Percentiles rank a stretch among this genome's conserved stretches.
phyloP scores from a whole-genome alignment of 225 moss, liverwort and hornwort species.

The Straminergon stramineum region DNA sequence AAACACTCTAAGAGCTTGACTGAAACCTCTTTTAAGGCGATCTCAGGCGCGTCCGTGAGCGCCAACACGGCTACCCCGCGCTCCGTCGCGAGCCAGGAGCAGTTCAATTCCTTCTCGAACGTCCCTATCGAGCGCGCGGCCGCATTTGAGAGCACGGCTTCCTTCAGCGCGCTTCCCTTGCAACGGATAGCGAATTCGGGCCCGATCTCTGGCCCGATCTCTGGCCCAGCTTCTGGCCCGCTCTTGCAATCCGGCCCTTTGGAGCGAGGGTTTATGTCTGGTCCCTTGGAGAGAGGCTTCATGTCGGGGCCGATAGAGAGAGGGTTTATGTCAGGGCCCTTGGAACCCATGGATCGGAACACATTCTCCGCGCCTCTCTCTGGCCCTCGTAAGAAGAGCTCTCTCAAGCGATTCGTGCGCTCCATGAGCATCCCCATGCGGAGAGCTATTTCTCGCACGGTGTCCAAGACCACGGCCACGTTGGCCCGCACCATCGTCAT shows the following conservation, averaged over 20 bases:
- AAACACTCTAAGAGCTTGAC: slow-evolving; percentile 42
- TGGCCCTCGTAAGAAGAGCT: slow-evolving; percentile 48
- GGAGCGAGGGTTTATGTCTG: slow-evolving; percentile 94
- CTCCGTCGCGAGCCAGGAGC: slow-evolving; percentile 64
- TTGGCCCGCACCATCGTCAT: slow-evolving; percentile 63
- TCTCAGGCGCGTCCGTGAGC: slow-evolving; percentile 97
- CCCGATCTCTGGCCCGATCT: slow-evolving; percentile 22
- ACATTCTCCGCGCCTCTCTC: slow-evolving; percentile 90
- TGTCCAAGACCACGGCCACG: slow-evolving; percentile 67
- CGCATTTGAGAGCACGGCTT: slow-evolving; percentile 85
- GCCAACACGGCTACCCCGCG: slow-evolving; percentile 97
- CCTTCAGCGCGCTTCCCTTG: slow-evolving; percentile 79
- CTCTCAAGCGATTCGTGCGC: slow-evolving; percentile 64
- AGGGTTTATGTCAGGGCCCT: slow-evolving; percentile 70
- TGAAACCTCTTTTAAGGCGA: slow-evolving; percentile 88
- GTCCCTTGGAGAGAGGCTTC: slow-evolving; percentile 87
- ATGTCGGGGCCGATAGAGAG: slow-evolving; percentile 92
- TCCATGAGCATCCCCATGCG: slow-evolving; percentile 76
- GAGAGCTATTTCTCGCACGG: slow-evolving; percentile 65
- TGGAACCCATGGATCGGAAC: slow-evolving; percentile 82
- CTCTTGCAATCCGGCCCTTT: slow-evolving; percentile 70
- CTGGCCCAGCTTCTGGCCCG: slow-evolving; percentile 47
- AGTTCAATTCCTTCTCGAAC: slow-evolving; percentile 91
- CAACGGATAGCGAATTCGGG: slow-evolving; percentile 75
- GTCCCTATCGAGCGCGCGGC: slow-evolving; percentile 84